A percentile compares a stretch with the other conserved stretches of the same genome.
These are phyloP conservation scores for Papilionanthe hybrid DNA, from an alignment of 116 monocot genomes.

Conservation along the genomic window DNA sequence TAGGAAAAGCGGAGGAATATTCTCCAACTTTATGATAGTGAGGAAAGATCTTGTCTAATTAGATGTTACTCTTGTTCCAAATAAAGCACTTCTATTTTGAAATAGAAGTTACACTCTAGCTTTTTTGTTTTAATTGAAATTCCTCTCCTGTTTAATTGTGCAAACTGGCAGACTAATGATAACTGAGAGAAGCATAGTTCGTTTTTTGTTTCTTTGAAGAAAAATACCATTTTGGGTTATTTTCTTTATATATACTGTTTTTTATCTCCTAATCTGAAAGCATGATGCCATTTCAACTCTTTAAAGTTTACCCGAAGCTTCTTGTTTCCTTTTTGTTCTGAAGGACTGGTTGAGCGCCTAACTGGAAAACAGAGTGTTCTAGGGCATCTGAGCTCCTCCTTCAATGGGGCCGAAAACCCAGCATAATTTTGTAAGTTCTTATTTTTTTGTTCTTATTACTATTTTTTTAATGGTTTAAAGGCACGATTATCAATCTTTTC, in stretches of 20 bases:
- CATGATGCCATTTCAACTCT: neutral
- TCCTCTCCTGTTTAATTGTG: neutral
- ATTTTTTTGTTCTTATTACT: too few relatives aligned
- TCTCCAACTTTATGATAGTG: too few relatives aligned
- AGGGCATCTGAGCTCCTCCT: constrained; percentile 11
- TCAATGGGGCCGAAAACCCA: neutral
- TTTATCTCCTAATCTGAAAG: too few relatives aligned
- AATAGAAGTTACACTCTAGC: neutral
- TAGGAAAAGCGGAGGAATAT: too few relatives aligned
- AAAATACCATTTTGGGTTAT: neutral
- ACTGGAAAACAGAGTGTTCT: constrained; percentile 46
- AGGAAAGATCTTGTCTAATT: too few relatives aligned
- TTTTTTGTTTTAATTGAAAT: neutral
- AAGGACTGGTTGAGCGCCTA: constrained; percentile 55
- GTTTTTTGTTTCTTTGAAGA: neutral
- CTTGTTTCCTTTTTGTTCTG: neutral
- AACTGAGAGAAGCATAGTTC: neutral
- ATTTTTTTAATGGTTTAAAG: too few relatives aligned
- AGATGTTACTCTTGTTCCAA: too few relatives aligned
- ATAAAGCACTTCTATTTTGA: neutral
- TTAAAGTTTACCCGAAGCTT: neutral
- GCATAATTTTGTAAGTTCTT: too few relatives aligned
- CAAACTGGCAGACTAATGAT: neutral
- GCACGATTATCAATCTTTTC: too few relatives aligned
- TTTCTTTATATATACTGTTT: too few relatives aligned